Evolutionary conservation across 1,284 basidiomycete genomes (phyloP), one percentile per base, ranked within the genome.

Genomic region (Marasmius oreades): DNA sequence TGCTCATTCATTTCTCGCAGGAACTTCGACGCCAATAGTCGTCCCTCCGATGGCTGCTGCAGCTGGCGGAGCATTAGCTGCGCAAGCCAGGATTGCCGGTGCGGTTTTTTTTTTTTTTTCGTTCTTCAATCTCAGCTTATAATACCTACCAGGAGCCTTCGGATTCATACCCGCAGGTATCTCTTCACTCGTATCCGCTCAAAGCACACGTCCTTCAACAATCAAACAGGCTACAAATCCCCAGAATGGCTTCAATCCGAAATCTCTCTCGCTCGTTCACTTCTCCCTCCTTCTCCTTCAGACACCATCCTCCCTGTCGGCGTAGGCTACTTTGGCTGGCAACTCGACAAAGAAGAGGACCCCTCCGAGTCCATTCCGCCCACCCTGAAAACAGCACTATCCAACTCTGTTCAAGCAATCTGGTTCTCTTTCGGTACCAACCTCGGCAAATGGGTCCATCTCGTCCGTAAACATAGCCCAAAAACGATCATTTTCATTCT

Each of bases 351-450:
- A 50, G 66, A 71, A 36, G 61, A 66, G 39, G 69, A 73, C 18
- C 59, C 71, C 33, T 70, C 77, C 18, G 60, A 80, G 18, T 67
- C 91, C n/a, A n/a, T n/a, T n/a, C n/a, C n/a, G n/a, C 28, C 4
- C 4, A 31, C 5, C 10, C 28, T 31, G 28, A 31, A 31, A 31
- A 31, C 28, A 31, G 80, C 80, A 8, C 73, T 90, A 46, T 76
- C 83, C 52, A 74, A 76, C 56, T 71, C 75, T 22, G 81, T 88
- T n/a, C 74, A 74, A 51, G 86, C 86, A 7, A 70, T 92, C 51
- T 92, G 90, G 89, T 73, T 92, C 45, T 74, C 88, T 0, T 90
- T 88, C 65, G 90, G 90, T 1, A 67, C 73, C 42, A 69, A 85
- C 62, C 59, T 90, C 18, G 70, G 70, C 7, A 69, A 72, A 55